These are phyloP conservation scores for Zymoseptoria brevis DNA, from an alignment of 2,329 filamentous ascomycete species.

Conservation along the genomic window DNA sequence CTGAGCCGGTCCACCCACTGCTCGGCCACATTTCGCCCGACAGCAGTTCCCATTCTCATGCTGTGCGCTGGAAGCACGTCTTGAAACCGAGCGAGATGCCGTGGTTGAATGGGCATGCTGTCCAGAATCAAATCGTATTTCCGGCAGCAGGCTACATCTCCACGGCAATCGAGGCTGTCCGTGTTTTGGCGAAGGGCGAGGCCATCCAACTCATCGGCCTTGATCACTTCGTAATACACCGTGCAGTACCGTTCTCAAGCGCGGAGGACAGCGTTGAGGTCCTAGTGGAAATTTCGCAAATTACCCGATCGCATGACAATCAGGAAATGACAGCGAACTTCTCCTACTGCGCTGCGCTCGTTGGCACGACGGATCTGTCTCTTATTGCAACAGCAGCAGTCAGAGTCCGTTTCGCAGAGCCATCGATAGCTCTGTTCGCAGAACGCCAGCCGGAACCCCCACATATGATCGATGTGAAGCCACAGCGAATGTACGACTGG, in stretches of 20 bases:
- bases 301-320: not conserved
- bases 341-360: not conserved
- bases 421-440: not conserved
- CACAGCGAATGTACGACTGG: slow-evolving; percentile 1
- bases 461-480: slow-evolving; percentile 3
- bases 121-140: slow-evolving; percentile 27
- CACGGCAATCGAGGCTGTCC: slow-evolving; percentile 16
- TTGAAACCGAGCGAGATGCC: slow-evolving; percentile 17
- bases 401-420: not conserved
- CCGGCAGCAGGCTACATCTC: slow-evolving; percentile 23
- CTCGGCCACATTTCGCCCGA: slow-evolving; percentile 1
- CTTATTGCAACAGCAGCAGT: not conserved
- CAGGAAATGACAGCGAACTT: not conserved
- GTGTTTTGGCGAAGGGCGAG: not conserved
- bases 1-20: slow-evolving; percentile 1
- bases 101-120: slow-evolving; percentile 29
- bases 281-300: not conserved
- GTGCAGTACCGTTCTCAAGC: not conserved
- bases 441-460: not conserved
- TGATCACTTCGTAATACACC: not conserved
- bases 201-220: not conserved
- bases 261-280: not conserved
- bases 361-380: not conserved
- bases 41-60: not conserved
- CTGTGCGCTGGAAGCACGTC: slow-evolving; percentile 4